Percentiles rank a stretch among this genome's conserved stretches.
These are phyloP conservation scores for Racocetra persica DNA, from an alignment of 371 early-diverging fungal species.

Conservation along the genomic window DNA sequence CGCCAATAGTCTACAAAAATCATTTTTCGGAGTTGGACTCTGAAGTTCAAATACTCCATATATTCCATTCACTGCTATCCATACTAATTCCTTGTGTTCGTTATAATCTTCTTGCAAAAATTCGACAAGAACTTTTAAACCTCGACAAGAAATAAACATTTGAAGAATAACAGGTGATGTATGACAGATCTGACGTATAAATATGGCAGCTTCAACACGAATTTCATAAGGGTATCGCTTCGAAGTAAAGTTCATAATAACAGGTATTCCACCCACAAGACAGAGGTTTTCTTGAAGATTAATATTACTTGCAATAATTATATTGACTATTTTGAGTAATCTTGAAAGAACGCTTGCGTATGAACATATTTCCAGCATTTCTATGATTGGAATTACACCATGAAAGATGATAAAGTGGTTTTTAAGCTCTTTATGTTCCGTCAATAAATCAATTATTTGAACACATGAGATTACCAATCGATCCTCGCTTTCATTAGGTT, in stretches of 20 bases:
- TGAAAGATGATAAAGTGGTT: conserved; percentile 59
- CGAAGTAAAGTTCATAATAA: conserved; percentile 55
- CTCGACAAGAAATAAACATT: conserved; percentile 67
- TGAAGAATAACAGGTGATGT: conserved; percentile 56
- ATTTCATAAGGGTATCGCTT: conserved; percentile 48
- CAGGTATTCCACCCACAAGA: conserved; percentile 62
- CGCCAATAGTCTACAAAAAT: conserved; percentile 62
- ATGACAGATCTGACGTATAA: conserved; percentile 58
- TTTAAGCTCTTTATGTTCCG: conserved; percentile 55
- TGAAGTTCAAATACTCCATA: conserved; percentile 60
- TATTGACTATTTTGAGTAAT: conserved; percentile 56
- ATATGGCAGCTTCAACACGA: conserved; percentile 56
- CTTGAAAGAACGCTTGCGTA: conserved; percentile 47
- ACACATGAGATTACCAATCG: conserved; percentile 49
- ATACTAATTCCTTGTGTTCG: conserved; percentile 55
- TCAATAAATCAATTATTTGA: conserved; percentile 51
- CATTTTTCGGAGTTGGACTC: conserved; percentile 62
- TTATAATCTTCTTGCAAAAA: conserved; percentile 58
- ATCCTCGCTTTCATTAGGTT: conserved; percentile 47
- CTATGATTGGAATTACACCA: conserved; percentile 59
- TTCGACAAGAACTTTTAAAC: conserved; percentile 56
- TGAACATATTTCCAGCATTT: conserved; percentile 55
- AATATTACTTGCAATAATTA: conserved; percentile 52
- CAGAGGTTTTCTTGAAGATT: conserved; percentile 60
- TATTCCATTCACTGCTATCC: conserved; percentile 62